Evolutionary conservation across 495 filamentous ascomycete species (phyloP), one percentile per base, ranked within the genome.

Genomic region (Penicillium ochrochloron): DNA sequence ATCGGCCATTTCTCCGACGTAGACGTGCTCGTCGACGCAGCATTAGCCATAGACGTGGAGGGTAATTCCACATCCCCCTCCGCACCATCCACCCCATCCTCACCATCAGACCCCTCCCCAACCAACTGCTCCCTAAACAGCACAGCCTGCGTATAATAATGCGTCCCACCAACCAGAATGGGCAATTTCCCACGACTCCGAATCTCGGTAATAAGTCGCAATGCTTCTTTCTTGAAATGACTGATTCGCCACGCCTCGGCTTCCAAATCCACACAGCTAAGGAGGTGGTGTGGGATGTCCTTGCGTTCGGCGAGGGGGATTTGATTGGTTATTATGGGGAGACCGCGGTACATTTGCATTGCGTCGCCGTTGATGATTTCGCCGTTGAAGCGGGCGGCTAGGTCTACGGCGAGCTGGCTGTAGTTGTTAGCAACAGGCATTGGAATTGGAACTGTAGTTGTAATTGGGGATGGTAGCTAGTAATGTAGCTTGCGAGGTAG

Each of bases 301-400:
- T 89, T 84, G 71, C 88, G 88, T 71, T 99, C 94, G 27, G 85
- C 83, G 14, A 72, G 50, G 0, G 90, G 82, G 63, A 97, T 88
- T 72, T 98, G 94, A 76, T 99, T 99, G 19, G 96, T 99, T 60
- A 97, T 94, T 65, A 98, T 90, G 1, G 95, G 93, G 21, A 99
- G 81, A 10, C 94, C 96, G 37, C 86, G 82, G 70, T 99, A 99
- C 84, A 99, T 89, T 74, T 98, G 96, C 92, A 99, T 95, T n/a
- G 95, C 95, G 79, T 99, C 96, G 56, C 91, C 93, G 73, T 99
- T 99, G 81, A 99, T 92, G 58, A 99, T 86, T 78, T 99, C 96
- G 66, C 96, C 96, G 75, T 96, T 90, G 77, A 91, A 94, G 37
- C 83, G 84, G 39, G 82, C 81, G 5, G 96, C 95, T 33, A 99